Base-by-base conservation (phyloP, 2,329 filamentous ascomycete genomes). In the Alternaria brassicae region DNA sequence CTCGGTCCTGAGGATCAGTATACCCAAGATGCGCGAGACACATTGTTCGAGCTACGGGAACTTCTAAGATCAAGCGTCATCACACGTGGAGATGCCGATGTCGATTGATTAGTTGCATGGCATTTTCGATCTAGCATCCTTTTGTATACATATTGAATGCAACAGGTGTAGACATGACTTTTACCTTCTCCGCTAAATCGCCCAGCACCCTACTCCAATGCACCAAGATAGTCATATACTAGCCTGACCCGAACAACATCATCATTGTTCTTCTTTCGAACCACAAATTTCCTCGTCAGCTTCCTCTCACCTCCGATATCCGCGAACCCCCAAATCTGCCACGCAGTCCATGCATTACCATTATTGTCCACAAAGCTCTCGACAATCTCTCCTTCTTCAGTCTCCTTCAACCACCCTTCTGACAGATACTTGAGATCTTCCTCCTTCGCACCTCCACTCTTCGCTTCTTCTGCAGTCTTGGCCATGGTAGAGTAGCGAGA, bases 401-500 rank as follows among this genome's bases (percentile, higher is more conserved):
- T 70, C 55, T 73, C 75, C 36, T 65, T 62, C 9, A 75, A 52
- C 73, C 75, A 78, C 0, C 71, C 72, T 15, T 73, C 67, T 1
- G 59, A 30, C 7, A 77, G 15, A 30, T 52, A 73, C 53, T 71
- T 66, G 1, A 60, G 63, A 44, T 74, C 72, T 25, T 69, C 69
- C 36, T 72, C 62, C 6, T 41, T 49, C 4, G 54, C 60, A 15
- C 59, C 67, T 48, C 70, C 66, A 27, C 64, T 68, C 53, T 65
- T 66, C 3, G 51, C 62, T 53, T 72, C 71, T 28, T 69, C 67
- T 6, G 63, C 15, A 15, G 75, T 25, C 13, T 67, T 62, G 10
- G 63, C 55, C 9, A 79, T 65, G 34, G 79, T 75, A n/a, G 57
- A 69, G 74, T 84, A 88, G 44, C 81, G 78, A 41, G 84, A 86